phyloP scores from a whole-genome alignment of 1,139 yeast species.

The Kurtzmaniella quercitrusa region DNA sequence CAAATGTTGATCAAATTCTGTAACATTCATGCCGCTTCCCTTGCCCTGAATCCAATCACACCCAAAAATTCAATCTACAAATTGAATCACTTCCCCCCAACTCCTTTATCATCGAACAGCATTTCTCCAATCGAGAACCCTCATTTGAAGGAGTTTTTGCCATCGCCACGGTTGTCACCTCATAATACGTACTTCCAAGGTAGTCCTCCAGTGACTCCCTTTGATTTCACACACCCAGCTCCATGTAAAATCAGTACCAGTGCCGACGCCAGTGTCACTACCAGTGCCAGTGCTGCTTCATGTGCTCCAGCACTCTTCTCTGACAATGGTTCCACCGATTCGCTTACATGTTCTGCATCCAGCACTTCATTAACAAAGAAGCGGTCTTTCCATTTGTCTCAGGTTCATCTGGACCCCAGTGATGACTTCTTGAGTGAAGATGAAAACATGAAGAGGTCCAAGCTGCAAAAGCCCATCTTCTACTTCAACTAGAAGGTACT shows the following conservation, averaged over 20 bases:
- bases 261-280: not conserved
- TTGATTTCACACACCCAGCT: slow-evolving; percentile 8
- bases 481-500: slow-evolving; percentile 10
- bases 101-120: slow-evolving; percentile 11
- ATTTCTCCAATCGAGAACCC: slow-evolving; percentile 9
- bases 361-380: slow-evolving; percentile 3
- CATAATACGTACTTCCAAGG: slow-evolving; percentile 6
- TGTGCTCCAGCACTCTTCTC: not conserved
- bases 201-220: slow-evolving; percentile 23
- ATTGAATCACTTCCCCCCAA: slow-evolving; percentile 11
- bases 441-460: slow-evolving; percentile 19
- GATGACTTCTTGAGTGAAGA: not conserved
- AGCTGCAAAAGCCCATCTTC: slow-evolving; percentile 16
- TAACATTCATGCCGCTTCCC: slow-evolving; percentile 21
- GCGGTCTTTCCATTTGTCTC: slow-evolving; percentile 5
- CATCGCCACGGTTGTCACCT: slow-evolving; percentile 7
- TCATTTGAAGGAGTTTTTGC: slow-evolving; percentile 5
- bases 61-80: slow-evolving; percentile 13
- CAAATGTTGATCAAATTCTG: slow-evolving; percentile 30
- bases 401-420: not conserved
- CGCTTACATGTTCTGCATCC: not conserved
- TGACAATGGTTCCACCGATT: not conserved
- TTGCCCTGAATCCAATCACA: slow-evolving; percentile 15
- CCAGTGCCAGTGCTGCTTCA: not conserved
- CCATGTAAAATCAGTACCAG: not conserved